These are phyloP conservation scores for Xerocomus nothofagi DNA, from an alignment of 1,284 basidiomycete genomes.

Conservation along the genomic window DNA sequence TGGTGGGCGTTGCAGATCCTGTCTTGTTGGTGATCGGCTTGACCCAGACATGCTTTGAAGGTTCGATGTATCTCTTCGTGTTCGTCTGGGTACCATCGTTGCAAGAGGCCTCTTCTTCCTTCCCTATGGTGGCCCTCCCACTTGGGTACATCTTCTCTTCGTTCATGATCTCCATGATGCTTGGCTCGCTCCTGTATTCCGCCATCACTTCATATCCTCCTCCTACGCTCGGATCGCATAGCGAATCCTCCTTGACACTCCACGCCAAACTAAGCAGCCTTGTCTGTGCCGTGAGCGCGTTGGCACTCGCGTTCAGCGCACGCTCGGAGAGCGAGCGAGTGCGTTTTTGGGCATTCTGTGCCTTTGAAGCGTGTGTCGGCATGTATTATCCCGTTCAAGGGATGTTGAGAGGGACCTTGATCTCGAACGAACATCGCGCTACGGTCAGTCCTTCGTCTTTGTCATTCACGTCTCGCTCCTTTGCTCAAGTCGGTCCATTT, in stretches of 20 bases:
- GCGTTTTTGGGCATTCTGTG: conserved; percentile 72
- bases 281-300: conserved; percentile 57
- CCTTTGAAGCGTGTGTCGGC: conserved; percentile 74
- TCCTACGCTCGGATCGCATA: conserved; percentile 23
- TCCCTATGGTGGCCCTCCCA: conserved; percentile 44
- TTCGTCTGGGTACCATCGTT: conserved; percentile 78
- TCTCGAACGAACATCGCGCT: conserved; percentile 72
- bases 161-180: conserved; percentile 80
- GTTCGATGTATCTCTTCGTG: conserved; percentile 81
- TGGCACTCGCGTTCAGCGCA: conserved; percentile 58
- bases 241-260: conserved; percentile 49
- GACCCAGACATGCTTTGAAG: conserved; percentile 76
- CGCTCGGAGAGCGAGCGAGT: conserved; percentile 45
- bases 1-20: conserved; percentile 42
- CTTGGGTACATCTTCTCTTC: conserved; percentile 76
- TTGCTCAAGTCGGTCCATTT: not conserved
- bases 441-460: conserved; percentile 47
- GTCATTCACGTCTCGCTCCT: not conserved
- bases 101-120: conserved; percentile 52
- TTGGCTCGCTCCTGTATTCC: conserved; percentile 70
- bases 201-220: conserved; percentile 45
- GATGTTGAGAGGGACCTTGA: conserved; percentile 66
- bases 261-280: conserved; percentile 68
- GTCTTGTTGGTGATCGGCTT: conserved; percentile 66
- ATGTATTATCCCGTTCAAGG: conserved; percentile 79